Conservation (phyloP, 768 basidiomycete species). For the Collybiopsis luxurians region DNA sequence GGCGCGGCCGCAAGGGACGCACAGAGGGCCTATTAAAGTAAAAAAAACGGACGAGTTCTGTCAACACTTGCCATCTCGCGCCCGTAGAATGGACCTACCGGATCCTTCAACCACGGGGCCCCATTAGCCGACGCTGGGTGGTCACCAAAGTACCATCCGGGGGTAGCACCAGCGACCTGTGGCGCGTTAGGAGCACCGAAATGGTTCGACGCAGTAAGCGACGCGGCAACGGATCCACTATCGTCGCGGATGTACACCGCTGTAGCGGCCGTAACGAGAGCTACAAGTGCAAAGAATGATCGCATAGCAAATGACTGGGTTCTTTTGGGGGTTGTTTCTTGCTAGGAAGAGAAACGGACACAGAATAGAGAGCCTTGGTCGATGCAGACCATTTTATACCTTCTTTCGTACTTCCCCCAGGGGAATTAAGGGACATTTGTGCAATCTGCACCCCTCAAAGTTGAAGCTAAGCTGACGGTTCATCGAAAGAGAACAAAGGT, state of each 20-base stretch:
- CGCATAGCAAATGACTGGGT: not conserved
- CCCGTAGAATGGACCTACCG: not conserved
- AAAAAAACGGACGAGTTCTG: not conserved
- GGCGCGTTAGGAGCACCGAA: conserved; percentile 34
- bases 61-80: no score
- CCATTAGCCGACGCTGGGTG: not conserved
- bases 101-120: conserved; percentile 4
- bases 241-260: not conserved
- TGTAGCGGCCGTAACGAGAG: not conserved
- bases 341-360: no score
- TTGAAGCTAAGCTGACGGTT: no score
- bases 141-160: conserved; percentile 38
- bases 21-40: conserved; percentile 14
- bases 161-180: conserved; percentile 23
- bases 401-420: no score
- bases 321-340: no score
- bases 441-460: no score
- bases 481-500: no score
- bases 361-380: no score
- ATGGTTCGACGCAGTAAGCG: conserved; percentile 19
- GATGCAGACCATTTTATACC: no score
- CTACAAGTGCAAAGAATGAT: not conserved
- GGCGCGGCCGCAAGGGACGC: not conserved
- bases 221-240: not conserved
- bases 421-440: no score